Percentiles rank a stretch among this genome's conserved stretches.
These are phyloP conservation scores for Talinum fruticosum DNA, from an alignment of 148 eudicot genomes.

Conservation along the genomic window DNA sequence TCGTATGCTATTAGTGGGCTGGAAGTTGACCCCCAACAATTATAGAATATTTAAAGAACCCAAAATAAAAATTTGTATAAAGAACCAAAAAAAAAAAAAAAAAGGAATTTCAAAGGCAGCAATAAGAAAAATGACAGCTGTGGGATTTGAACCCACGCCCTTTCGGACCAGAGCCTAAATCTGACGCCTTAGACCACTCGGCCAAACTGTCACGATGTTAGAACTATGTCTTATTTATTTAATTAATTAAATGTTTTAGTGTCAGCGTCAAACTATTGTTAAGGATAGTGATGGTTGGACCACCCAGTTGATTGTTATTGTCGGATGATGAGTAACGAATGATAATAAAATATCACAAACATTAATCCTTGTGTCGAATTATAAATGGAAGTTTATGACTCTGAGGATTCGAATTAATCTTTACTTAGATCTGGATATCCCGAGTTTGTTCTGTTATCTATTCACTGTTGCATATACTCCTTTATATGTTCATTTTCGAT, in stretches of 20 bases:
- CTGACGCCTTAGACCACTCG: slow-evolving; percentile 67
- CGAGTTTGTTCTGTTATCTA: background rate
- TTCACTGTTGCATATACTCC: background rate
- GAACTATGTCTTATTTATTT: no score
- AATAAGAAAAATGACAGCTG: no score
- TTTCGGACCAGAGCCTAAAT: slow-evolving; percentile 67
- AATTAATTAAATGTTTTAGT: no score
- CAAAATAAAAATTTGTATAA: no score
- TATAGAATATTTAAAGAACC: no score
- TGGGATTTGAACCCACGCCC: slow-evolving; percentile 69
- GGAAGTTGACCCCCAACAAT: no score
- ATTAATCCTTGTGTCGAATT: background rate
- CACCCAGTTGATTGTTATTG: background rate
- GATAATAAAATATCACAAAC: background rate
- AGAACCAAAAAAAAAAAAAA: no score
- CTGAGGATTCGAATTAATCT: background rate
- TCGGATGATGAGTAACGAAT: background rate
- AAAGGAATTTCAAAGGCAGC: background rate
- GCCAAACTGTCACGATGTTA: slow-evolving; percentile 39
- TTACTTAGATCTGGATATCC: background rate
- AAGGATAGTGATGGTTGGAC: background rate
- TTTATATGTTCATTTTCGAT: no score
- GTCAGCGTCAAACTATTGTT: background rate
- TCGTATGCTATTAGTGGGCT: no score
- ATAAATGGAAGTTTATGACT: background rate